Evolutionary conservation across 768 basidiomycete species (phyloP).

Genomic region (Macrolepiota albuminosa): DNA sequence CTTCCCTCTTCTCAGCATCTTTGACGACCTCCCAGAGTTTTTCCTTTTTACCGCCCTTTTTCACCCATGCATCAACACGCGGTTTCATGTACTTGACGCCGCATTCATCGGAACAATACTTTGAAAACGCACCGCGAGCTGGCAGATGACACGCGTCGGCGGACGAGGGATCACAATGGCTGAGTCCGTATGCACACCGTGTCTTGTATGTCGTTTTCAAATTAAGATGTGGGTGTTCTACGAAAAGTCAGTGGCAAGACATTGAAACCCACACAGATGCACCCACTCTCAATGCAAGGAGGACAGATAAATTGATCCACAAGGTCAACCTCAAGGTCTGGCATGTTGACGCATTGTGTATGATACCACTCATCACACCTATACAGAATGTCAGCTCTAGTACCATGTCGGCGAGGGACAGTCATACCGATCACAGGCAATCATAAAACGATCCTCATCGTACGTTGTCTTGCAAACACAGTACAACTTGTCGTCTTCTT

Average conservation of each 20-base stretch:
- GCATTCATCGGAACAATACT: conserved; percentile 90
- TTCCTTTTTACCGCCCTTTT: conserved; percentile 57
- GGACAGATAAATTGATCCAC: conserved; percentile 94
- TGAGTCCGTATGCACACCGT: conserved; percentile 69
- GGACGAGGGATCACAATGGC: conserved; percentile 57
- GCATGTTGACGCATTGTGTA: conserved; percentile 77
- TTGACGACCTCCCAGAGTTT: conserved; percentile 74
- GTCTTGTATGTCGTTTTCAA: conserved; percentile 76
- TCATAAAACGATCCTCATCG: conserved; percentile 86
- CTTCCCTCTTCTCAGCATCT: conserved; percentile 64
- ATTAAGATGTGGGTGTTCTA: conserved; percentile 56
- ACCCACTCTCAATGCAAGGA: conserved; percentile 69
- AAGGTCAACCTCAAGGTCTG: conserved; percentile 77
- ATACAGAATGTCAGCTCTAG: background rate
- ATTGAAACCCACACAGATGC: background rate
- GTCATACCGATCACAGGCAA: conserved; percentile 85
- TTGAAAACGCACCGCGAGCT: conserved; percentile 77
- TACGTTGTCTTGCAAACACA: conserved; percentile 87
- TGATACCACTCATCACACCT: conserved; percentile 98
- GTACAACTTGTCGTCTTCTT: conserved; percentile 73
- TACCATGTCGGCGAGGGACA: conserved; percentile 1
- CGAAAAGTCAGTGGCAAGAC: background rate
- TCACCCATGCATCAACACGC: conserved; percentile 58
- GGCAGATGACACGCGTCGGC: conserved; percentile 74
- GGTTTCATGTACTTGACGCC: conserved; percentile 69